Evolutionary conservation across 768 basidiomycete species (phyloP), one percentile per base, ranked within the genome.

Genomic region (Amanita subjunquillea): DNA sequence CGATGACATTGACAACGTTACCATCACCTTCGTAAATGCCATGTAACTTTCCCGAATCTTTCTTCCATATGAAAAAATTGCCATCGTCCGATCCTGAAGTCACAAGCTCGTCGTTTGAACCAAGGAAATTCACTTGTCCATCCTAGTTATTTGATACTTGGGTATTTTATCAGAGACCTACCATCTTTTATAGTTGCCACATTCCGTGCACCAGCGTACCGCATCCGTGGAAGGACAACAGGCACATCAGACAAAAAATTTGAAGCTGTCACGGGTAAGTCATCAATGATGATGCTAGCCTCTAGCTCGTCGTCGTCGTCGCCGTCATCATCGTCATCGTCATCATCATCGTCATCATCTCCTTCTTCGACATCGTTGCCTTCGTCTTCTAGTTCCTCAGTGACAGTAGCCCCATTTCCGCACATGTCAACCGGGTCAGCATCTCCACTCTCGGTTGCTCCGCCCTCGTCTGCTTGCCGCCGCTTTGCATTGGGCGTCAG

Each of bases 111-210:
- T 91, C 85, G 40, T 67, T 66, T 5, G 85, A 82, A 0, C 91
- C 91, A 37, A 93, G 67, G 63, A 90, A 93, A 63, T 90, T 93
- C 36, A 91, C 91, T 91, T 54, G 38, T 37, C 22, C 27, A 25
- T 49, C 20, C 2, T 8, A 22, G 20, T 47, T 13, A n/a, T 30
- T 46, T 20, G 48, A 20, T 6, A n/a, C 36, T 3, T 25, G 43
- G 17, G 27, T 12, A 48, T 20, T 48, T 8, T 9, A 9, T 42
- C 15, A 1, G 22, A 38, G 17, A 62, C 82, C 60, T 57, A 85
- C 91, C 89, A 63, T 93, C 91, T 66, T 95, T 95, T 39, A 91
- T 77, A 0, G 92, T 95, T 55, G 81, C 81, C 1, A 87, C 71
- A 61, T 93, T 95, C 51, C 83, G 79, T 30, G 82, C 79, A 12